Evolutionary conservation across 495 filamentous ascomycete genomes (phyloP).

Genomic region (Xylaria intraflava): DNA sequence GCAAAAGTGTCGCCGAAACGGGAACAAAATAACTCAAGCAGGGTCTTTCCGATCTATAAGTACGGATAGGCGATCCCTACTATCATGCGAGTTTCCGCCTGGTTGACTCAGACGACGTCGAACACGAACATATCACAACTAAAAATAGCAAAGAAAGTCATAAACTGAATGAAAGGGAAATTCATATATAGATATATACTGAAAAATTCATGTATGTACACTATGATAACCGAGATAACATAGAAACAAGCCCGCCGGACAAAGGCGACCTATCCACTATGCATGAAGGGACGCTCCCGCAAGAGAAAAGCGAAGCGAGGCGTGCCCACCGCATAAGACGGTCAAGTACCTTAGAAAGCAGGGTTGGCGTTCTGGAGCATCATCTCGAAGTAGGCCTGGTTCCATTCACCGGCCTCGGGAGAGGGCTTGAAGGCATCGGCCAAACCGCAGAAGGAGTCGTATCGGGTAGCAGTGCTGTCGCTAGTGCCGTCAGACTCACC

Average conservation of each 20-base stretch:
- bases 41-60: too few species aligned
- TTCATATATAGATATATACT: slow-evolving; percentile 17
- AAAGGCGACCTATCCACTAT: not conserved
- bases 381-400: slow-evolving; percentile 72
- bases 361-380: slow-evolving; percentile 64
- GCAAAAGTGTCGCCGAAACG: too few species aligned
- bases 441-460: slow-evolving; percentile 66
- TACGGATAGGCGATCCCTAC: too few species aligned
- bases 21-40: too few species aligned
- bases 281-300: slow-evolving; percentile 15
- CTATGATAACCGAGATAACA: slow-evolving; percentile 19
- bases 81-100: too few species aligned
- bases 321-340: not conserved
- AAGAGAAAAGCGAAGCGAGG: slow-evolving; percentile 7
- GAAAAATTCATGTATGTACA: slow-evolving; percentile 28
- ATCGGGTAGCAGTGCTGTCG: slow-evolving; percentile 53
- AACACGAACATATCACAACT: too few species aligned
- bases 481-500: slow-evolving; percentile 76
- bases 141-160: not conserved
- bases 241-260: slow-evolving; percentile 8
- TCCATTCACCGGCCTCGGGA: slow-evolving; percentile 75
- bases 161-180: not conserved
- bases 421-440: slow-evolving; percentile 55
- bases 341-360: slow-evolving; percentile 26
- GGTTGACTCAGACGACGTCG: too few species aligned